Base-by-base conservation (phyloP, 305 asterid genomes). In the Lippia alba region DNA sequence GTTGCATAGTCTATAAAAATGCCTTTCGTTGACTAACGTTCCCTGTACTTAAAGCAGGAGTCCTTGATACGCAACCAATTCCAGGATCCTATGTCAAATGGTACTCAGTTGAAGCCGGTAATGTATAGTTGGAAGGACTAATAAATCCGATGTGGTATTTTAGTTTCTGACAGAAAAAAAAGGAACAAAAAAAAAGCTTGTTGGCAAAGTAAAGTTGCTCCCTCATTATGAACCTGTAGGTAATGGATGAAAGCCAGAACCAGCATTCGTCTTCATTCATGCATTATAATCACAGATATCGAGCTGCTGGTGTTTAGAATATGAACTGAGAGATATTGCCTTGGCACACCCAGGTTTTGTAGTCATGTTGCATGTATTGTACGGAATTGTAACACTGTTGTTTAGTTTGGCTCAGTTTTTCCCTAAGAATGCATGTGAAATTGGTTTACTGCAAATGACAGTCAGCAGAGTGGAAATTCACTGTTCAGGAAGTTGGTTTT, bases 91-190 rank as follows among this genome's bases (percentile, higher is more conserved):
- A 76, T 79, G 71, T 73, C 91, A 51, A 79, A 73, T 66, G 80
- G 80, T 57, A 72, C 79, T 55, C 88, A 79, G 71, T 64, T 83
- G 66, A 83, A 80, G 79, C 88, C 78, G 91, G 91, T 86, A 79
- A 51, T 56, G 51, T 60, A 49, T 49, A 56, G 77, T 55, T 71
- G 46, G 55, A 58, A 34, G 57, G 53, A 68, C 7, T 17, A 17
- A 2, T 44, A 32, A 49, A 62, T 58, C 39, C 44, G 64, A 44
- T 44, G 67, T 33, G 48, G 30, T 51, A 14, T 39, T 44, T 73
- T 61, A 69, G 3, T 51, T 32, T 65, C 30, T 41, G 54, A 24
- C 20, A 18, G 64, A 19, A 69, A 66, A 44, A 45, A 40, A 54
- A 11, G n/a, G 54, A 24, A 20, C 15, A 61, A 19, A 69, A 66